Base-by-base conservation (phyloP, 352 stramenopile species). In the Aphanomyces stellatus region DNA sequence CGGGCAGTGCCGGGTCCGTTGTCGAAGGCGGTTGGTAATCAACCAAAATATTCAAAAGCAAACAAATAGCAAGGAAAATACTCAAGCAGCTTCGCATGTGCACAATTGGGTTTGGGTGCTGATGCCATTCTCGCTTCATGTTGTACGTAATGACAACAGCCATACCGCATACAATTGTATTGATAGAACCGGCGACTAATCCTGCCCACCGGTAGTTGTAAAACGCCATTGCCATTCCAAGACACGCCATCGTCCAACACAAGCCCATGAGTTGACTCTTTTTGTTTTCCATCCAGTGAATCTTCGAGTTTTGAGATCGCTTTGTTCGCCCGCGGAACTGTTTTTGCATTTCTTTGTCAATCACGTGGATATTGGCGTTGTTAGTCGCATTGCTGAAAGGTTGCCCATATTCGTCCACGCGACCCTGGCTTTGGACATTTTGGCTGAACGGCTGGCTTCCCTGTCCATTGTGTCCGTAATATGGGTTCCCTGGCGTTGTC, bases 201-300 rank as follows among this genome's bases (percentile, higher is more conserved):
- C 86, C 86, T 22, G 80, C 91, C 86, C 86, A 95, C 19, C 84
- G 86, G 68, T 88, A 92, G 71, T 88, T 90, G 81, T 95, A 95
- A 67, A 95, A 83, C 37, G 86, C 86, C 62, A 95, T 87, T 24
- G 86, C 91, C 24, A 95, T 67, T 4, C 86, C 86, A 1, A 95
- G 71, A 33, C 92, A 95, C 4, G 84, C 86, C 81, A 95, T 91
- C 24, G 86, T 91, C 31, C 92, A 76, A 53, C 82, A 92, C 71
- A 82, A 91, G 11, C 86, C 86, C 8, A 95, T 81, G 27, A 95
- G 57, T 71, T 95, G 86, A 41, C 82, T 92, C 74, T 95, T 95
- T 22, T 86, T 81, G 69, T 95, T 95, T 71, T 95, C 86, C 51
- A 95, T 93, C 86, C 86, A 95, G 53, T 79, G 79, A 62, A 95